Evolutionary conservation across 305 asterid genomes (phyloP).

Genomic region (Fraxinus velutina): DNA sequence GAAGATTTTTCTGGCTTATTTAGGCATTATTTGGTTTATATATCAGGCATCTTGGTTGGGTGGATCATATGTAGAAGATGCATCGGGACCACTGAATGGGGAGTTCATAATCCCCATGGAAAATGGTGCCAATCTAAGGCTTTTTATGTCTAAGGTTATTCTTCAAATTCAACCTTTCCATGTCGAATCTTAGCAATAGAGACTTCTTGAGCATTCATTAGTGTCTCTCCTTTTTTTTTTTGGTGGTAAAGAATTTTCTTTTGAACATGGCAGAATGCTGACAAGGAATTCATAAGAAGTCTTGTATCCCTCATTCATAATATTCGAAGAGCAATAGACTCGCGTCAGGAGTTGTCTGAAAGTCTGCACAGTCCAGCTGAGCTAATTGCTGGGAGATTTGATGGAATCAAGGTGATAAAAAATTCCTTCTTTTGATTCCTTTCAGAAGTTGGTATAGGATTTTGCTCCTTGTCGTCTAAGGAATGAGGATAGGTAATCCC

Average conservation of each 20-base stretch:
- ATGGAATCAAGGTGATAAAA: slow-evolving; percentile 70
- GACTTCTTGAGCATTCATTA: slow-evolving; percentile 2
- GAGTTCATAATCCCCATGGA: slow-evolving; percentile 60
- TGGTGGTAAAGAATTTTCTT: background rate
- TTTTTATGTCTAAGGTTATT: slow-evolving; percentile 73
- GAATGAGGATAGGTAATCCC: background rate
- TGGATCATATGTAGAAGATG: slow-evolving; percentile 69
- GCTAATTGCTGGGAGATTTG: slow-evolving; percentile 72
- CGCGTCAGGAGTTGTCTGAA: slow-evolving; percentile 51
- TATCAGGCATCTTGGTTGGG: slow-evolving; percentile 82
- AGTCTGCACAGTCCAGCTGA: slow-evolving; percentile 52
- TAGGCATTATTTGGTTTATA: slow-evolving; percentile 18
- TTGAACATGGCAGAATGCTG: slow-evolving; percentile 60
- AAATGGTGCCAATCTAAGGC: slow-evolving; percentile 54
- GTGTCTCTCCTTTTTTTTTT: background rate
- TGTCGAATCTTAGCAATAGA: background rate
- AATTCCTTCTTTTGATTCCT: background rate
- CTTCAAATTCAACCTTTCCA: slow-evolving; percentile 7
- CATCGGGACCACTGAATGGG: slow-evolving; percentile 50
- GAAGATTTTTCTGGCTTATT: slow-evolving; percentile 1
- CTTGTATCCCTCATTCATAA: slow-evolving; percentile 53
- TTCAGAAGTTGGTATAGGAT: background rate
- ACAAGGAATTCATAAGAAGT: slow-evolving; percentile 54
- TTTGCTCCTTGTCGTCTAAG: background rate
- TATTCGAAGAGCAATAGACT: slow-evolving; percentile 48